These are phyloP conservation scores for Suhomyces sp. DNA, from an alignment of 805 yeast species.

Conservation along the genomic window DNA sequence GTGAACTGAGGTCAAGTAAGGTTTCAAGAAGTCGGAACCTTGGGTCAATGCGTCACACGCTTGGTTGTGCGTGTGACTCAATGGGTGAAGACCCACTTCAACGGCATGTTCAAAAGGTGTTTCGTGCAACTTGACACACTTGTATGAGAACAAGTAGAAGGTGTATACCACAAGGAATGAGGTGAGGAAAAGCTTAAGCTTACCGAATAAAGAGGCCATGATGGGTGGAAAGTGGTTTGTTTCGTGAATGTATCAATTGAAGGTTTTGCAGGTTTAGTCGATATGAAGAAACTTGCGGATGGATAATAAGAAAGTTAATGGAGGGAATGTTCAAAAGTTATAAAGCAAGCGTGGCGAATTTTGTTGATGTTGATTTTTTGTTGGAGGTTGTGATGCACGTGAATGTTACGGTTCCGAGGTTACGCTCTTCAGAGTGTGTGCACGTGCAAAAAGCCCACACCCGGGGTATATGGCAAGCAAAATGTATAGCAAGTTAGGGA, in stretches of 20 bases:
- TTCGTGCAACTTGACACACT: slow-evolving; percentile 35
- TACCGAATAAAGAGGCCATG: slow-evolving; percentile 12
- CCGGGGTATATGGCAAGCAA: no score
- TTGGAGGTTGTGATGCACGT: no score
- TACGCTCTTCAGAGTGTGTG: no score
- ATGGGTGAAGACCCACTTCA: slow-evolving; percentile 37
- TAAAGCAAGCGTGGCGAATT: neutral
- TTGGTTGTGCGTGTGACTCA: slow-evolving; percentile 34
- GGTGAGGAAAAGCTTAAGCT: slow-evolving; percentile 20
- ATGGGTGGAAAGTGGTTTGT: no score
- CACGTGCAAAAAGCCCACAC: no score
- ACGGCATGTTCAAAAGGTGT: slow-evolving; percentile 30
- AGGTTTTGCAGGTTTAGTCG: no score
- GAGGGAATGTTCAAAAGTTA: no score
- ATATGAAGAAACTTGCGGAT: no score
- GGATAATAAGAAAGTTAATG: no score
- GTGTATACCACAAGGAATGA: slow-evolving; percentile 32
- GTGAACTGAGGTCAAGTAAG: slow-evolving; percentile 28
- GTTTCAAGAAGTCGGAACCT: slow-evolving; percentile 28
- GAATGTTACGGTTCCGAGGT: no score
- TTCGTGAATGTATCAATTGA: neutral
- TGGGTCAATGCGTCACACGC: slow-evolving; percentile 34
- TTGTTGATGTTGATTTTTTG: no score
- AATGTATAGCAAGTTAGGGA: no score
- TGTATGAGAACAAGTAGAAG: slow-evolving; percentile 39